Percentiles rank a stretch among this genome's conserved stretches.
phyloP scores from a whole-genome alignment of 164 flowering plant genomes.

The Vitis amurensis region DNA sequence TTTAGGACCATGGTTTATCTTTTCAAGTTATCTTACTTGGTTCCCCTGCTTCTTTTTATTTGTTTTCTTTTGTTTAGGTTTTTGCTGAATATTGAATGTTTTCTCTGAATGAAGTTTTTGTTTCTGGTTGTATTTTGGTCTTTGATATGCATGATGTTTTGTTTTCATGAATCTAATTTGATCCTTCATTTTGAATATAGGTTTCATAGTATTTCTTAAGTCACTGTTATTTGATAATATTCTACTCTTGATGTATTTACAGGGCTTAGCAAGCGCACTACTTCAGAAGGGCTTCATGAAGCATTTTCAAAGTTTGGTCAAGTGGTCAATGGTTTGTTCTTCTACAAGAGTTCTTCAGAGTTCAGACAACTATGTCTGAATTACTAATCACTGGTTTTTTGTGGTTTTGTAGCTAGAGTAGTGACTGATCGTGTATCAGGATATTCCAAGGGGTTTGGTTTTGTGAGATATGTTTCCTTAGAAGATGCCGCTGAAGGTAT shows the following conservation, averaged over 20 bases:
- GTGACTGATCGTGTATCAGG: slow-evolving; percentile 77
- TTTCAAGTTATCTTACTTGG: too few relatives aligned
- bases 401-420: slow-evolving; percentile 60
- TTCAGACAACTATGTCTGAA: background rate
- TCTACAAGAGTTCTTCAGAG: background rate
- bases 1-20: too few relatives aligned
- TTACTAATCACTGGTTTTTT: background rate
- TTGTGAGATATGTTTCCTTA: slow-evolving; percentile 67
- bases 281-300: slow-evolving; percentile 37
- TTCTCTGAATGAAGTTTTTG: too few relatives aligned
- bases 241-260: background rate
- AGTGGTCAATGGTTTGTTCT: slow-evolving; percentile 61
- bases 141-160: too few relatives aligned
- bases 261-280: slow-evolving; percentile 48
- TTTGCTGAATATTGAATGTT: too few relatives aligned
- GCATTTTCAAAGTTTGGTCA: slow-evolving; percentile 43
- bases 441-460: slow-evolving; percentile 88
- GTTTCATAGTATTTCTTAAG: background rate
- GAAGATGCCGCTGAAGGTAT: slow-evolving; percentile 78
- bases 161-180: too few relatives aligned
- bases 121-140: too few relatives aligned
- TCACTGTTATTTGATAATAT: background rate
- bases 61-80: too few relatives aligned
- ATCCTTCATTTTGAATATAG: too few relatives aligned
- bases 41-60: too few relatives aligned